phyloP scores from a whole-genome alignment of 768 basidiomycete genomes.

The Mycena galericulata region DNA sequence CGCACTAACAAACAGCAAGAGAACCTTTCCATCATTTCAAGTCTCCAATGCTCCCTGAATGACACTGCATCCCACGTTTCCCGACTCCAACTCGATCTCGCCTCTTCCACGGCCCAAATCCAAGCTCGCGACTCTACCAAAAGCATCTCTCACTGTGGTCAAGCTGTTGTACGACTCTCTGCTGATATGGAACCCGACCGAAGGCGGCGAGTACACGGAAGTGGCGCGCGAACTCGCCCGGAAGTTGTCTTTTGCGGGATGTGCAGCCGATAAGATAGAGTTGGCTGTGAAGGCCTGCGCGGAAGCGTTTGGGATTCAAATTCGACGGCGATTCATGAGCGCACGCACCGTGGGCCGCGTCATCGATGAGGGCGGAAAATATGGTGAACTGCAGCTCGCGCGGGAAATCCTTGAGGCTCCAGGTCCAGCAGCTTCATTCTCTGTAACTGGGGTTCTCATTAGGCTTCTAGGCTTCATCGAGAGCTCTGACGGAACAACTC shows the following conservation, averaged over 20 bases:
- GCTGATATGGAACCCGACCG: background rate
- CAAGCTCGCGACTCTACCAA: too few species aligned
- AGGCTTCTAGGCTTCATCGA: constrained; percentile 32
- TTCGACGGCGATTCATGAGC: constrained; percentile 22
- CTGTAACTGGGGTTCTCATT: background rate
- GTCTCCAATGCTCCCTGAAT: too few species aligned
- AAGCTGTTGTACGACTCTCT: too few species aligned
- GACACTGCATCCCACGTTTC: too few species aligned
- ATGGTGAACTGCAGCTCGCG: constrained; percentile 27
- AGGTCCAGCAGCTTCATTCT: background rate
- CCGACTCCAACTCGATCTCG: too few species aligned
- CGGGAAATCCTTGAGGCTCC: constrained; percentile 1
- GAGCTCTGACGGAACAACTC: constrained; percentile 40
- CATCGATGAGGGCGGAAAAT: constrained; percentile 28
- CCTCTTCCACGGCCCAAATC: too few species aligned
- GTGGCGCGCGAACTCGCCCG: background rate
- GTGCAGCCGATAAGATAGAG: background rate
- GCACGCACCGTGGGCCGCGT: constrained; percentile 21
- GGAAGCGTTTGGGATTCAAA: background rate
- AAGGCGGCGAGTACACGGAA: background rate
- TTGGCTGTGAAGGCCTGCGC: constrained; percentile 4
- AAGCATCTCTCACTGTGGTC: too few species aligned
- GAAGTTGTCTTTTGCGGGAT: too few species aligned
- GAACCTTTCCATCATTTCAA: too few species aligned
- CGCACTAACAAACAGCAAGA: too few species aligned